Evolutionary conservation across 2,329 filamentous ascomycete genomes (phyloP).

Genomic region (Sporothrix phasma): DNA sequence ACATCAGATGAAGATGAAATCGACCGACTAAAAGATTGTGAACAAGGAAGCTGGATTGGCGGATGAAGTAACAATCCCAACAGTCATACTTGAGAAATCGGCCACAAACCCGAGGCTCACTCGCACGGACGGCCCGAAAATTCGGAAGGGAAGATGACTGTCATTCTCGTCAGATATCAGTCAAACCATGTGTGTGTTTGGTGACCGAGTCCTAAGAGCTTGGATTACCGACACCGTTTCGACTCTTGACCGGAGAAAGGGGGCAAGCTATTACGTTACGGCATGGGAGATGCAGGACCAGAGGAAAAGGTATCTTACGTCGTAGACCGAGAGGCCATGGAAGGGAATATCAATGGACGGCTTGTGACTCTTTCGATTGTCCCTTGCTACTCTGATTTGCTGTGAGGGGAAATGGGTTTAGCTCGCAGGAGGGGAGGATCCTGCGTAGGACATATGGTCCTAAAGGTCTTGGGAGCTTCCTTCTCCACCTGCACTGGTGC

Average conservation of each 20-base stretch:
- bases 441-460: no score
- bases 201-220: no score
- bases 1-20: no score
- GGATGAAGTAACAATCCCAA: no score
- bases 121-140: neutral
- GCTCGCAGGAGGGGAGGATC: no score
- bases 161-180: neutral
- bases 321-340: no score
- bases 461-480: neutral
- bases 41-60: no score
- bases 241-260: neutral
- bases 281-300: neutral
- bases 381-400: neutral
- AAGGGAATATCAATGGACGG: neutral
- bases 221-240: no score
- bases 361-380: neutral
- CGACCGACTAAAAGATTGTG: no score
- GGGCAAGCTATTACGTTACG: neutral
- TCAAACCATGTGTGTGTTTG: no score
- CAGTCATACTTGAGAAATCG: neutral
- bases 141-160: neutral
- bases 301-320: no score
- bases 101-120: neutral
- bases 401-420: neutral
- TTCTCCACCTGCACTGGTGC: neutral